phyloP scores from a whole-genome alignment of 805 yeast genomes.

The Suhomyces tanzawaensis region DNA sequence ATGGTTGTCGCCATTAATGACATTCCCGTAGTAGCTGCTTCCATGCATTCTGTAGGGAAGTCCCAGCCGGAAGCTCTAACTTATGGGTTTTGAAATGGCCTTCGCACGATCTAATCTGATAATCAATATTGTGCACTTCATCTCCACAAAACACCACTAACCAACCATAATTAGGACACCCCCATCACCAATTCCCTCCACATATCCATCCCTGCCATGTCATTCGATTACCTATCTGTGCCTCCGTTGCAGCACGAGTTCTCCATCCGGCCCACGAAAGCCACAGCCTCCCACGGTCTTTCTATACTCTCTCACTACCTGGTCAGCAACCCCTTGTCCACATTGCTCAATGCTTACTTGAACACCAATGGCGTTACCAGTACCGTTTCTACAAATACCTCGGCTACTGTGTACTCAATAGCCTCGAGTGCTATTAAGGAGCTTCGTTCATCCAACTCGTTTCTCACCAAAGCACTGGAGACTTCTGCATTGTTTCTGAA shows the following conservation, averaged over 20 bases:
- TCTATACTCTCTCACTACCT: neutral
- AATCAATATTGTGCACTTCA: too few species aligned
- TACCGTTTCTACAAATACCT: neutral
- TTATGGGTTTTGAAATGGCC: too few species aligned
- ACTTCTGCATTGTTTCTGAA: neutral
- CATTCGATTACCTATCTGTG: neutral
- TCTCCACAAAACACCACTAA: too few species aligned
- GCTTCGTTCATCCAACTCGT: neutral
- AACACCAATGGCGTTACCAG: neutral
- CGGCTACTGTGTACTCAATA: neutral
- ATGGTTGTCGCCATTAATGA: too few species aligned
- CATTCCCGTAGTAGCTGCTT: too few species aligned
- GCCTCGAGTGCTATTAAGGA: neutral
- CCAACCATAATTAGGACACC: too few species aligned
- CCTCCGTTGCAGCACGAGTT: neutral
- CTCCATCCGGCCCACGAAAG: neutral
- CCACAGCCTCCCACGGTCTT: neutral
- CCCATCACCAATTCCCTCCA: too few species aligned
- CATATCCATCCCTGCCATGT: too few species aligned
- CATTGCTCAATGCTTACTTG: neutral
- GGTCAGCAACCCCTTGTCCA: neutral
- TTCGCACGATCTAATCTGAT: too few species aligned
- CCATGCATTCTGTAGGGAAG: too few species aligned
- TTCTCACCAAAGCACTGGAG: constrained; percentile 1
- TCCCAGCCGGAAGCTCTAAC: too few species aligned